These are phyloP conservation scores for Spathaspora girioi DNA, from an alignment of 805 yeast species.

Conservation along the genomic window DNA sequence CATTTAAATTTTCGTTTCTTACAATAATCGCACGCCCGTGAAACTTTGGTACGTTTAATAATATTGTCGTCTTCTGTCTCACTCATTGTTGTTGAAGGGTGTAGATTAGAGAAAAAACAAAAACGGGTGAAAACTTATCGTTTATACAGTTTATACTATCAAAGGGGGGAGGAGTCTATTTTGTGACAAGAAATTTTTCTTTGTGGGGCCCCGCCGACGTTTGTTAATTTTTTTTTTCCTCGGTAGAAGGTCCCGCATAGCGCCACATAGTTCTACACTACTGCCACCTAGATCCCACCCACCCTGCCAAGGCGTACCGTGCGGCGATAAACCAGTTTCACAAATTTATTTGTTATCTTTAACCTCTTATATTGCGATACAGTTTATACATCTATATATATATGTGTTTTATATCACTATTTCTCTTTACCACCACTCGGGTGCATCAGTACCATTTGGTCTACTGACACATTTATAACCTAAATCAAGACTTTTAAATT, in stretches of 20 bases:
- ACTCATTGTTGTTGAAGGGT: neutral
- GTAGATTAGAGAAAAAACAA: neutral
- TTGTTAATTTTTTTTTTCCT: neutral
- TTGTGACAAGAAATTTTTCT: no score
- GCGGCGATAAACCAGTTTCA: no score
- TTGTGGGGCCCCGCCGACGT: neutral
- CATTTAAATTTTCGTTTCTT: conserved; percentile 14
- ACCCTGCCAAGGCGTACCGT: no score
- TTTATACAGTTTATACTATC: neutral
- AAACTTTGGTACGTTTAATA: conserved; percentile 19
- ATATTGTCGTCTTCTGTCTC: neutral
- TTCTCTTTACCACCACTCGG: conserved; percentile 11
- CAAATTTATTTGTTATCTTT: no score
- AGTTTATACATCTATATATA: neutral
- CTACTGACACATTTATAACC: conserved; percentile 11
- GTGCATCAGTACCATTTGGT: conserved; percentile 12
- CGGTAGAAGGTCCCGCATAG: neutral
- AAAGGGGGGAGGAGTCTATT: neutral
- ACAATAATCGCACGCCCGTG: conserved; percentile 22
- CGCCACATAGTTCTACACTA: no score
- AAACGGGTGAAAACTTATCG: neutral
- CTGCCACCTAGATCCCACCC: no score
- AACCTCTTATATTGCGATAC: neutral
- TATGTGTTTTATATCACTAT: no score
- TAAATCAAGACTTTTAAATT: conserved; percentile 7